Base-by-base conservation (phyloP, 139 green algal genomes). In the Eudorina sp. region DNA sequence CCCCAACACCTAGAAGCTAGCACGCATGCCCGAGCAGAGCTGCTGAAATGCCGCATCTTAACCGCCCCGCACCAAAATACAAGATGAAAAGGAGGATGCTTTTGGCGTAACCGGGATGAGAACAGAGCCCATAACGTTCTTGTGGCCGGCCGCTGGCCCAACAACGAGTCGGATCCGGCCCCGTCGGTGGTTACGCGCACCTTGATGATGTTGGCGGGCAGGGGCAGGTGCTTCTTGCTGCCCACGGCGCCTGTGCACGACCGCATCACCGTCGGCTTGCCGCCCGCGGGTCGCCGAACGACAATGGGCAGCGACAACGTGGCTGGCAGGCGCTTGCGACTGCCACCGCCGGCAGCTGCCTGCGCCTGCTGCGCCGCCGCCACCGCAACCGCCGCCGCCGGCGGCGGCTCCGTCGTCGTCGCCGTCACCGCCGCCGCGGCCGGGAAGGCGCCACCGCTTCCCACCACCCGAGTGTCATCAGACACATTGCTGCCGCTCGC, bases 261-360 rank as follows among this genome's bases (percentile, higher is more conserved):
- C 40, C 79, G 79, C 79, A 86, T 86, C 34, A 76, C 43, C n/a
- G 79, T 76, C 3, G 78, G 78, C 55, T 85, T 81, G 73, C 73
- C 29, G 78, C 27, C 45, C 23, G 4, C 0, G 0, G 9, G 40
- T 27, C 46, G 78, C 40, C 55, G 58, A 1, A 85, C 38, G 6
- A 74, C 27, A 3, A 85, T 58, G 0, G 55, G 55, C 36, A 58
- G 25, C 27, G n/a, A 18, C 38, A 23, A 9, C 70, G 40, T 9
- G 29, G 70, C 9, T 2, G 62, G 7, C 8, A 19, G 41, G 40
- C 41, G 41, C 13, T 41, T 18, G 3, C 70, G 41, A 4, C 70
- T 7, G 70, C 70, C 70, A 14, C 70, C 70, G 70, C 34, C 68
- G 68, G 13, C 34, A 16, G 16, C 34, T 29, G 19, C 18, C 58